Evolutionary conservation across 2,329 filamentous ascomycete species (phyloP).

Genomic region (Leptographium wingfieldii): DNA sequence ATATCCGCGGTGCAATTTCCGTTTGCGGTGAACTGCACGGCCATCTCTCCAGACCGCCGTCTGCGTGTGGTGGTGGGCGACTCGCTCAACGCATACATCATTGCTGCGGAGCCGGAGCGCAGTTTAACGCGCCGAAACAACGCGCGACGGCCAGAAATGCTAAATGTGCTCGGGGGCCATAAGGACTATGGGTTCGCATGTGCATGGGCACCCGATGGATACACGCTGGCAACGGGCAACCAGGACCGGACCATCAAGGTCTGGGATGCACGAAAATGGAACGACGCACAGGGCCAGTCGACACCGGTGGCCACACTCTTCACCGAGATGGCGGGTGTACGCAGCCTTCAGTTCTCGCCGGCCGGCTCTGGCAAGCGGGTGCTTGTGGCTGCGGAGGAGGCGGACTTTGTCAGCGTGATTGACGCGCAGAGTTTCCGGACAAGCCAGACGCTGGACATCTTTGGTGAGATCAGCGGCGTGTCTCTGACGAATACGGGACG

Average conservation of each 20-base stretch:
- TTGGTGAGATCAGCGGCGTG: conserved; percentile 62
- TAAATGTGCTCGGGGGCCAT: conserved; percentile 49
- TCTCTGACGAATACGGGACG: conserved; percentile 54
- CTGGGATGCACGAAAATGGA: conserved; percentile 65
- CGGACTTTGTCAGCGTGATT: conserved; percentile 60
- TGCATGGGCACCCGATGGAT: conserved; percentile 68
- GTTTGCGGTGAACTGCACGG: conserved; percentile 59
- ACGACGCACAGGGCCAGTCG: conserved; percentile 33
- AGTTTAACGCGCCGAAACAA: not conserved
- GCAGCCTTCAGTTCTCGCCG: conserved; percentile 60
- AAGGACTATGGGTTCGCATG: conserved; percentile 63
- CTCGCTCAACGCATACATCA: conserved; percentile 49
- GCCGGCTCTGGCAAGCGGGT: conserved; percentile 53
- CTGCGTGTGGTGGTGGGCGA: conserved; percentile 66
- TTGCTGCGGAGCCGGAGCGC: conserved; percentile 51
- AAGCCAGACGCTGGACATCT: conserved; percentile 61
- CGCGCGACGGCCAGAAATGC: conserved; percentile 23
- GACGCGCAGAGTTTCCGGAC: conserved; percentile 50
- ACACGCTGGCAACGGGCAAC: conserved; percentile 62
- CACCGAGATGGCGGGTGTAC: conserved; percentile 55
- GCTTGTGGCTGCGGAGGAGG: conserved; percentile 62
- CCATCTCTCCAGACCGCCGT: conserved; percentile 57
- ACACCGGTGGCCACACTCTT: conserved; percentile 41
- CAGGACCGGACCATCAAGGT: conserved; percentile 63
- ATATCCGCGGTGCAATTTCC: conserved; percentile 39